Conservation (phyloP, 1,284 basidiomycete genomes). For the Erythrobasidium hasegawianum region DNA sequence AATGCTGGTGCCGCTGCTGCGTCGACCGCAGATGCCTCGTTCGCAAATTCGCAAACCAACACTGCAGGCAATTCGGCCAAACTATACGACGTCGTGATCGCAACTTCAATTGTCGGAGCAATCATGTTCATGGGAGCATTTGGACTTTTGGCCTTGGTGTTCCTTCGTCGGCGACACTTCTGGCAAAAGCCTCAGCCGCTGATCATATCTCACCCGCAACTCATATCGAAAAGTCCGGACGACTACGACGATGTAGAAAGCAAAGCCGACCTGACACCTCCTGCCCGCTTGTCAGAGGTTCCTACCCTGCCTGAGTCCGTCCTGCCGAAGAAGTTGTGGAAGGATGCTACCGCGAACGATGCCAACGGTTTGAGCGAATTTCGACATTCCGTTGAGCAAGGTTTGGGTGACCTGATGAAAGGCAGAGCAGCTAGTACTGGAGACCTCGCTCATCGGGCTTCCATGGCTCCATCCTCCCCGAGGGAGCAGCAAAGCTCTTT, state of each 20-base stretch:
- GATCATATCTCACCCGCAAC: conserved; percentile 16
- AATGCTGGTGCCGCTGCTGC: background rate
- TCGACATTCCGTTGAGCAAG: conserved; percentile 3
- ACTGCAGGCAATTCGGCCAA: background rate
- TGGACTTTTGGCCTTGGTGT: conserved; percentile 9
- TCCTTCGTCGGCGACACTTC: conserved; percentile 7
- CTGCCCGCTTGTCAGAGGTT: conserved; percentile 5
- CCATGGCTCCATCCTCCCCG: background rate
- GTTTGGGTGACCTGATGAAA: background rate
- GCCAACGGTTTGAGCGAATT: conserved; percentile 1
- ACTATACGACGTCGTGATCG: conserved; percentile 24
- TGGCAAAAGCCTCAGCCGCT: conserved; percentile 6
- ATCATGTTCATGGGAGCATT: conserved; percentile 27
- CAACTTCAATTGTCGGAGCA: conserved; percentile 22
- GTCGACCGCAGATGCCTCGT: background rate
- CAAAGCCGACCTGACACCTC: background rate
- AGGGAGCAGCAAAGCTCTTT: background rate
- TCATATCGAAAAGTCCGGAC: conserved; percentile 9
- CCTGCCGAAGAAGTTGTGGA: conserved; percentile 11
- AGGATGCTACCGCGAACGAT: background rate
- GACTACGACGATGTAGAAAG: conserved; percentile 12
- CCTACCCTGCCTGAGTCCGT: conserved; percentile 27
- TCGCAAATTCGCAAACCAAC: background rate
- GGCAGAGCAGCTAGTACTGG: background rate
- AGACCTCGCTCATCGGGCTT: background rate